A percentile compares a stretch with the other conserved stretches of the same genome.
phyloP scores from a whole-genome alignment of 768 basidiomycete genomes.

The Leccinum variicolor region DNA sequence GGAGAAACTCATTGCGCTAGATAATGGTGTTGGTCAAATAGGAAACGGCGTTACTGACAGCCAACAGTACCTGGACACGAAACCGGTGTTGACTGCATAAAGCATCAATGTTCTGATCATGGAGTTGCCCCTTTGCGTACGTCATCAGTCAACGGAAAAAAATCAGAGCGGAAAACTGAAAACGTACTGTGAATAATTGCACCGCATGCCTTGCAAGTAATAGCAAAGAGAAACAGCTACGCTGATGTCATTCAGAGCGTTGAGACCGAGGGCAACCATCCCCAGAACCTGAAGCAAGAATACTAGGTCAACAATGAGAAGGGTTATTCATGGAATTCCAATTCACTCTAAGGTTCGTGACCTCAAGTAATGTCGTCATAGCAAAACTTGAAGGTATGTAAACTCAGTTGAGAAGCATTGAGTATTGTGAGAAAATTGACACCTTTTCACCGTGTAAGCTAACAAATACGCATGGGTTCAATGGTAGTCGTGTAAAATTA shows the following conservation, averaged over 20 bases:
- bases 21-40: not conserved
- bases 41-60: not conserved
- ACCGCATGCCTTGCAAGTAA: conserved; percentile 52
- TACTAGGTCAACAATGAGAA: not conserved
- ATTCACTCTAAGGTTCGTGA: conserved; percentile 45
- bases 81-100: conserved; percentile 64
- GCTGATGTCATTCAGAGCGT: conserved; percentile 47
- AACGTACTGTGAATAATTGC: conserved; percentile 43
- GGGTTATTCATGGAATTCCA: not conserved
- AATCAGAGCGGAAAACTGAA: not conserved
- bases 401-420: not conserved
- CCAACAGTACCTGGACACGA: conserved; percentile 50
- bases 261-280: conserved; percentile 45
- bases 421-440: conserved; percentile 2
- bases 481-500: not conserved
- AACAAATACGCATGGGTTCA: conserved; percentile 4
- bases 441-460: conserved; percentile 50
- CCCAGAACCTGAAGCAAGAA: conserved; percentile 40
- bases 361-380: conserved; percentile 40
- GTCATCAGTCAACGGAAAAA: not conserved
- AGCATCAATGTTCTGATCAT: conserved; percentile 53
- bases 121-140: conserved; percentile 44
- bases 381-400: conserved; percentile 32
- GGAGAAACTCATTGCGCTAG: conserved; percentile 34
- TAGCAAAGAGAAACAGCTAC: conserved; percentile 52